Evolutionary conservation across 108 stramenopile genomes (phyloP).

Genomic region (Nitzschia sp.): DNA sequence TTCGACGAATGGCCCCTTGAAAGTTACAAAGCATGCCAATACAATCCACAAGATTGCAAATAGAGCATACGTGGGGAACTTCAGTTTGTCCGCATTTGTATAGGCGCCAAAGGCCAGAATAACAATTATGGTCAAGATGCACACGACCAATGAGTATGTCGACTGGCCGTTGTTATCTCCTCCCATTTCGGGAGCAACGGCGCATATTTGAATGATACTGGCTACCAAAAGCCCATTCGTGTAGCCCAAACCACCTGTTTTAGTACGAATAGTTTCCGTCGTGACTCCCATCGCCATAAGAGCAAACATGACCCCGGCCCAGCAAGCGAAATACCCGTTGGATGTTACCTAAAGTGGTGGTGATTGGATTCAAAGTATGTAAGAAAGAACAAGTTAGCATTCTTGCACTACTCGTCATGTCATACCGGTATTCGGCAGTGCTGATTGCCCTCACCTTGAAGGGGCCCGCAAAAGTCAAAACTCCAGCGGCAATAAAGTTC

Average conservation of each 20-base stretch:
- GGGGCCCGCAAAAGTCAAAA: constrained; percentile 63
- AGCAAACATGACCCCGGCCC: constrained; percentile 37
- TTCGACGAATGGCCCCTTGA: constrained; percentile 44
- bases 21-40: constrained; percentile 47
- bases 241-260: constrained; percentile 14
- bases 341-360: too few relatives aligned
- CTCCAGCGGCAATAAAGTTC: constrained; percentile 52
- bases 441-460: too few relatives aligned
- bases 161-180: constrained; percentile 17
- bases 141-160: constrained; percentile 39
- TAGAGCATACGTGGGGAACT: constrained; percentile 15
- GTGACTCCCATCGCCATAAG: constrained; percentile 31
- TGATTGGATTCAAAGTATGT: neutral
- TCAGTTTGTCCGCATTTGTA: neutral
- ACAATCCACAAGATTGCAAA: constrained; percentile 47
- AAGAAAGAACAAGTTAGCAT: neutral
- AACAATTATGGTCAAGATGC: constrained; percentile 25
- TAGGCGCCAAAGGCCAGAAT: neutral
- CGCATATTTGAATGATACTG: constrained; percentile 37
- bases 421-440: neutral
- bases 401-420: neutral
- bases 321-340: constrained; percentile 72
- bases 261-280: constrained; percentile 4
- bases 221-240: constrained; percentile 40
- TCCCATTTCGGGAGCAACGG: constrained; percentile 19